Evolutionary conservation across 208 protist genomes (phyloP).

Genomic region (Trypanosoma brucei): DNA sequence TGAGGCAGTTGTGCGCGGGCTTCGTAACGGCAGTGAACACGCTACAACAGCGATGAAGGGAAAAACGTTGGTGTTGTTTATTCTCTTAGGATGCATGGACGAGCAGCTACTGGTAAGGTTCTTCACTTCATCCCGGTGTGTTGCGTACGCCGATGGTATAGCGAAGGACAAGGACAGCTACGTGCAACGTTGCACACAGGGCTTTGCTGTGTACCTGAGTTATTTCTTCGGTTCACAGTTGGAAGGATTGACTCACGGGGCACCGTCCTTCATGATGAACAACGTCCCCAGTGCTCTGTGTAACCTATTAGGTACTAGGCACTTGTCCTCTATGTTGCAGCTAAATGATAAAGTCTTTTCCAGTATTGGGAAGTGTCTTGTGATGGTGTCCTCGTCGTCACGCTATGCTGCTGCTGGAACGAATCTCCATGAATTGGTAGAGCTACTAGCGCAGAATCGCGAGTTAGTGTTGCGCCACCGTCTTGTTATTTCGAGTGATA

Average conservation of each 20-base stretch:
- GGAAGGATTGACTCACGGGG: conserved; percentile 28
- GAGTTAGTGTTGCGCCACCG: conserved; percentile 46
- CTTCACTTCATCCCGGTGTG: conserved; percentile 28
- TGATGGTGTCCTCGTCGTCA: conserved; percentile 56
- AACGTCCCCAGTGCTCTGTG: conserved; percentile 41
- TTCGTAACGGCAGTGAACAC: conserved; percentile 36
- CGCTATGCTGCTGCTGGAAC: conserved; percentile 58
- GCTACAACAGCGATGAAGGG: conserved; percentile 50
- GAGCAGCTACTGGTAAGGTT: conserved; percentile 40
- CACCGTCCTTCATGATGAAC: conserved; percentile 38
- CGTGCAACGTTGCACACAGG: conserved; percentile 51
- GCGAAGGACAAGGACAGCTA: conserved; percentile 71
- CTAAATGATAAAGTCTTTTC: conserved; percentile 51
- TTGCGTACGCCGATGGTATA: conserved; percentile 53
- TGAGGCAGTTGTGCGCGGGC: conserved; percentile 21
- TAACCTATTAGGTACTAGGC: conserved; percentile 50
- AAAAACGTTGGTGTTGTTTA: conserved; percentile 65
- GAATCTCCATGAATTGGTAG: conserved; percentile 59
- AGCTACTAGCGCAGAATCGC: conserved; percentile 49
- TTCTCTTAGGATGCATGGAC: conserved; percentile 62
- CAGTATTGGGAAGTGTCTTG: conserved; percentile 59
- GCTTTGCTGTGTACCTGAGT: conserved; percentile 38
- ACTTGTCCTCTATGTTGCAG: conserved; percentile 35
- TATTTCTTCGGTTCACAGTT: conserved; percentile 65
- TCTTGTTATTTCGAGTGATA: conserved; percentile 37